Evolutionary conservation across 768 basidiomycete species (phyloP), one percentile per base, ranked within the genome.

Genomic region (Rhizopogon rudus): DNA sequence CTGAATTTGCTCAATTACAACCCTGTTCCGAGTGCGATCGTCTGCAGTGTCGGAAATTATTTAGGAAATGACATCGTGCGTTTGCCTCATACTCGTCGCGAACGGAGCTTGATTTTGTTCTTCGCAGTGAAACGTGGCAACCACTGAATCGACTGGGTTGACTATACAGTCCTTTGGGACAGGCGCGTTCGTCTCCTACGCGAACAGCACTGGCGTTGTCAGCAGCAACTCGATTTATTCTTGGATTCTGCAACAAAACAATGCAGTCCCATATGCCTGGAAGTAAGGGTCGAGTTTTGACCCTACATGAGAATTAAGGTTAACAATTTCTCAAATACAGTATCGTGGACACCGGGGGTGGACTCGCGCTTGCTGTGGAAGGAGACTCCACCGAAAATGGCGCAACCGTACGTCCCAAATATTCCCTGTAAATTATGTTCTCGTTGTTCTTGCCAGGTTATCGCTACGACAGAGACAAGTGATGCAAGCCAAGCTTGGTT

Each of bases 11-110:
- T 56, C 14, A 6, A 13, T 31, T 58, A 28, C 22, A 28, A 42
- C 17, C 16, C 37, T 29, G 53, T 44, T 13, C 46, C 35, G 13
- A 44, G 39, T 20, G 29, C 35, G 13, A 40, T 58, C 16, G 57
- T 58, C 17, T 45, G 54, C 35, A 58, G 57, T 25, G 54, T 52
- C n/a, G 54, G 57, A n/a, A n/a, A n/a, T 44, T 20, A 31, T 17
- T 14, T 42, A 25, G 57, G 57, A 17, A 58, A 52, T 40, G 57
- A 52, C 33, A 56, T 58, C n/a, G 57, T 56, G 40, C 46, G 40
- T 39, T 10, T 25, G 22, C 14, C 35, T 7, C 28, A n/a, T 16
- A 0, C n/a, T 16, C 13, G 39, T 13, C 16, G 40, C 41, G 25
- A 20, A 20, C 20, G 22, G 22, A 9, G 9, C 13, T 16, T 33